These are phyloP conservation scores for Peziza echinospora DNA, from an alignment of 495 filamentous ascomycete species.

Conservation along the genomic window DNA sequence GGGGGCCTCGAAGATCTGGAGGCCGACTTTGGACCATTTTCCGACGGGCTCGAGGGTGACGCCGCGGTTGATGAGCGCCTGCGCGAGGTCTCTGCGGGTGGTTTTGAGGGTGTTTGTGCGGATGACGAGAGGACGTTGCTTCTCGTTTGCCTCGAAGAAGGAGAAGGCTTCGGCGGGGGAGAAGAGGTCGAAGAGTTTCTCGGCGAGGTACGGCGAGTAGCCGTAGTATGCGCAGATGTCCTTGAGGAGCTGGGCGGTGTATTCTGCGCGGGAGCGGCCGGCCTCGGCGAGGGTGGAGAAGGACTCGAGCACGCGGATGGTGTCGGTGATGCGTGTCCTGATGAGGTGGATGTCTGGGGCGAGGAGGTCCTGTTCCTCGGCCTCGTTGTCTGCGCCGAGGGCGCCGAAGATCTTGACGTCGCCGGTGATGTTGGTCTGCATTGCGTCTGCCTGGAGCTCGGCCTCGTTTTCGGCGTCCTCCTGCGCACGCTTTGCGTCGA, in stretches of 20 bases:
- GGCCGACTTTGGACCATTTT: slow-evolving; percentile 94
- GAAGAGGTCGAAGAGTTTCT: slow-evolving; percentile 80
- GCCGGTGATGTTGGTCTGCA: slow-evolving; percentile 89
- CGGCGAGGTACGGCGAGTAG: slow-evolving; percentile 62
- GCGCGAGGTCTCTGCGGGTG: slow-evolving; percentile 74
- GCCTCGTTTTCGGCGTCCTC: slow-evolving; percentile 58
- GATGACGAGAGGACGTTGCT: slow-evolving; percentile 59
- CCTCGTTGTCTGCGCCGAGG: slow-evolving; percentile 28
- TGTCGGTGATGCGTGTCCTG: slow-evolving; percentile 77
- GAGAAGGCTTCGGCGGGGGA: slow-evolving; percentile 84
- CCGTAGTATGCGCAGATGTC: slow-evolving; percentile 61
- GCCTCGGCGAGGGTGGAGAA: slow-evolving; percentile 58
- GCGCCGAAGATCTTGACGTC: slow-evolving; percentile 54
- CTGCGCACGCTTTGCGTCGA: slow-evolving; percentile 47
- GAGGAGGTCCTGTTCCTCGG: slow-evolving; percentile 26
- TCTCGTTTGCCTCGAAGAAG: slow-evolving; percentile 98
- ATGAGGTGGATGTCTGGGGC: slow-evolving; percentile 81
- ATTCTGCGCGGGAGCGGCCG: slow-evolving; percentile 63
- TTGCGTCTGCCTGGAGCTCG: slow-evolving; percentile 53
- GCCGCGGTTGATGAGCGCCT: slow-evolving; percentile 88
- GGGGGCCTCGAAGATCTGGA: slow-evolving; percentile 83
- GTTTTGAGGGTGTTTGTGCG: slow-evolving; percentile 92
- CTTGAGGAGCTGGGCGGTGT: slow-evolving; percentile 63
- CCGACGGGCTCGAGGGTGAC: slow-evolving; percentile 91
- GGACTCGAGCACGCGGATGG: slow-evolving; percentile 73